Conservation (phyloP, 768 basidiomycete species). For the Lepiota brunneoincarnata region DNA sequence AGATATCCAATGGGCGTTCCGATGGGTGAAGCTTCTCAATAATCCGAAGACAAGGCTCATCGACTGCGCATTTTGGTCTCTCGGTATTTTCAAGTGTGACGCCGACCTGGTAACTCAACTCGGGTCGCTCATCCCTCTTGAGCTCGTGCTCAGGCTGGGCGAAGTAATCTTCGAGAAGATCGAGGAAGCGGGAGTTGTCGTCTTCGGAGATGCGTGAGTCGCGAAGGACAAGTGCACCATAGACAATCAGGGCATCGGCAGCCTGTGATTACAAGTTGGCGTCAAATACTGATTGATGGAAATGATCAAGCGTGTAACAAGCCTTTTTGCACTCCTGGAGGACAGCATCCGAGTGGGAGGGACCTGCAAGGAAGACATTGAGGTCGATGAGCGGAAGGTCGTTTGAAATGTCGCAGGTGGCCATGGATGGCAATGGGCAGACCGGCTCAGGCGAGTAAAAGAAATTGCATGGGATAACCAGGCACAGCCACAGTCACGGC, state of each 20-base stretch:
- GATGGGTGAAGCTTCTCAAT: slow-evolving; percentile 73
- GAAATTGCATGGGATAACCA: too few species aligned
- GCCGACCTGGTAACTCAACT: slow-evolving; percentile 88
- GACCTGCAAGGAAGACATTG: slow-evolving; percentile 59
- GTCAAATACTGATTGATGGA: slow-evolving; percentile 1
- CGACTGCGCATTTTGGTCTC: slow-evolving; percentile 81
- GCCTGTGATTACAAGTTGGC: slow-evolving; percentile 42
- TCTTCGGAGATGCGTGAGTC: slow-evolving; percentile 83
- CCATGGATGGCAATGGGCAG: slow-evolving; percentile 28
- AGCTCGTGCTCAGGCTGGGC: slow-evolving; percentile 61
- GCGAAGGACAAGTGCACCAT: slow-evolving; percentile 82
- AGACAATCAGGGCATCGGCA: slow-evolving; percentile 76
- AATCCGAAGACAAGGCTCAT: slow-evolving; percentile 78
- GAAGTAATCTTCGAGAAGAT: slow-evolving; percentile 94
- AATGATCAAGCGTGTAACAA: slow-evolving; percentile 6
- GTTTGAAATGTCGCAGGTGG: slow-evolving; percentile 37
- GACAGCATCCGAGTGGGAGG: slow-evolving; percentile 43
- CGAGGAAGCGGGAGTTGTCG: slow-evolving; percentile 81
- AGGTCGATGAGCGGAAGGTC: slow-evolving; percentile 76
- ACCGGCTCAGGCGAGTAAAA: too few species aligned
- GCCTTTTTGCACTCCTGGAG: slow-evolving; percentile 68
- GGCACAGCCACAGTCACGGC: slow-evolving; percentile 20
- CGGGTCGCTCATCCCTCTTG: slow-evolving; percentile 77
- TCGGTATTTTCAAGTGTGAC: slow-evolving; percentile 97
- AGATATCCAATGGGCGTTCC: slow-evolving; percentile 85